Evolutionary conservation across 2,329 filamentous ascomycete genomes (phyloP).

Genomic region (Blastomyces gilchristii): DNA sequence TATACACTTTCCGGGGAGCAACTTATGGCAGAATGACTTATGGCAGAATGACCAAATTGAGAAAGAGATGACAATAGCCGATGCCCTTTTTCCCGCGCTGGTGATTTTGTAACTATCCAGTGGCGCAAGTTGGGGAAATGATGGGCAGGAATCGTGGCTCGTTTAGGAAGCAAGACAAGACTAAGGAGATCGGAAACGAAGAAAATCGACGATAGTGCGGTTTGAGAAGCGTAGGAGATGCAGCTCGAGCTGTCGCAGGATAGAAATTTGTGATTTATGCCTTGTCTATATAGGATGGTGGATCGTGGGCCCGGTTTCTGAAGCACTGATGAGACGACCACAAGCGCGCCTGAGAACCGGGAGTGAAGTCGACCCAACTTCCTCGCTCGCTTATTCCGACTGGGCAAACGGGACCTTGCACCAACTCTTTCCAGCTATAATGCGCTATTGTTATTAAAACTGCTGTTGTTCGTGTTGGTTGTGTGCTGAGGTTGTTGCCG

Average conservation of each 20-base stretch:
- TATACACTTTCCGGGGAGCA: neutral
- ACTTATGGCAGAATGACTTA: neutral
- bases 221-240: constrained; percentile 4
- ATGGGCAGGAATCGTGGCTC: neutral
- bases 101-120: neutral
- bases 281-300: neutral
- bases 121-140: neutral
- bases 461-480: neutral
- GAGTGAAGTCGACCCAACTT: neutral
- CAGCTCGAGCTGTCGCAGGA: neutral
- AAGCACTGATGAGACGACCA: constrained; percentile 6
- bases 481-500: neutral
- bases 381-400: neutral
- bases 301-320: neutral
- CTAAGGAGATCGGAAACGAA: neutral
- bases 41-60: neutral
- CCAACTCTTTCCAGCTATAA: neutral
- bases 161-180: neutral
- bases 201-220: constrained; percentile 4
- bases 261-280: neutral
- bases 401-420: neutral
- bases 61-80: neutral
- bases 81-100: neutral
- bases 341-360: neutral
- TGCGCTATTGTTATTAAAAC: neutral